Base-by-base conservation (phyloP, 108 stramenopile genomes). In the Cyclotella sp. region DNA sequence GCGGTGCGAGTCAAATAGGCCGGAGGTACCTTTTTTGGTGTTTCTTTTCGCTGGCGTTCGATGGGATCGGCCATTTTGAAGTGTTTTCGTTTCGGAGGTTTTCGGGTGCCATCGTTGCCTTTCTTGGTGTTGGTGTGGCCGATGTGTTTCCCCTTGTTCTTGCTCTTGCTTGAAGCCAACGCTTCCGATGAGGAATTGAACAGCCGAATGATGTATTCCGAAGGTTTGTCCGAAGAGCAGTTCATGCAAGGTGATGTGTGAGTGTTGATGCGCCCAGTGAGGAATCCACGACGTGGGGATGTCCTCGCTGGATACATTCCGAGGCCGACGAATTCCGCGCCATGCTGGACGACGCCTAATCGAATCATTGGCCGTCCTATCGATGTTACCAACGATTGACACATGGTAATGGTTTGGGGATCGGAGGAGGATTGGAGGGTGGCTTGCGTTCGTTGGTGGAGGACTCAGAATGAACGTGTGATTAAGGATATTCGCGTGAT, bases 1-100 rank as follows among this genome's bases (percentile, higher is more conserved):
- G 79, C 83, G 13, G 83, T 84, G 9, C 63, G 34, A 4, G 24
- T 22, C 14, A 84, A 49, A 55, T 61, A 77, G 0, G 83, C 83
- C 1, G 74, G 83, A 22, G 79, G 79, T 1, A 61, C 74, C 42
- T 70, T 45, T 60, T 73, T 43, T 2, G 27, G 70, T 26, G 41
- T 24, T 29, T 40, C 18, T 43, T 53, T 61, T 60, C 41, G 68
- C 34, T 57, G 54, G 30, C 67, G 29, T 54, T 73, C 69, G 8
- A 59, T 45, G 11, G 73, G 45, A 41, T 77, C 16, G 61, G 34
- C 2, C 6, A 34, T 34, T 34, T 34, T 34, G 34, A 5, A 6
- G 2, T 2, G 34, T 34, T 6, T 34, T 2, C 34, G 34, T 34
- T 34, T 34, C 34, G 34, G 34, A 24, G 49, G n/a, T 51, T 51